These are phyloP conservation scores for Zymoseptoria tritici DNA, from an alignment of 2,329 filamentous ascomycete genomes.

Conservation along the genomic window DNA sequence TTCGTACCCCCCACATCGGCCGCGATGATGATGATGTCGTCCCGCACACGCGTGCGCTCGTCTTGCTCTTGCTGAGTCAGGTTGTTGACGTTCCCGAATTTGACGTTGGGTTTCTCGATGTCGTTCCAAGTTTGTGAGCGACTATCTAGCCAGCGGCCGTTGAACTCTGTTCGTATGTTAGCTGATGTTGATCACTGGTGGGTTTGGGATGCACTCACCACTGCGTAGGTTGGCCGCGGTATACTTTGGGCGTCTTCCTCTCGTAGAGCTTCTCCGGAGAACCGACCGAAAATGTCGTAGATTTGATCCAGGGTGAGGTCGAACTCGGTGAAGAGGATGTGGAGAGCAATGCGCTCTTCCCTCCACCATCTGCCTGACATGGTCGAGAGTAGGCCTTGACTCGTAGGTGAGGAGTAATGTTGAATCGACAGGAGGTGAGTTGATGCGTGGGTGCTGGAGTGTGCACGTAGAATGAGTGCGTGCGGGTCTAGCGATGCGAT, in stretches of 20 bases:
- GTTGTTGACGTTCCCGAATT: background rate
- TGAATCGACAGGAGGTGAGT: no score
- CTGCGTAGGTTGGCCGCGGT: background rate
- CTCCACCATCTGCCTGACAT: background rate
- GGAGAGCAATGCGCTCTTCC: slow-evolving; percentile 1
- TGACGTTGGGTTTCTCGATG: background rate
- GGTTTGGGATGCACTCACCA: background rate
- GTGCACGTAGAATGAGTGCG: no score
- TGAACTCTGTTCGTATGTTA: background rate
- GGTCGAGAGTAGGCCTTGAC: background rate
- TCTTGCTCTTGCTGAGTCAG: background rate
- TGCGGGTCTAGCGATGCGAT: no score
- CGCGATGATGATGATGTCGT: background rate
- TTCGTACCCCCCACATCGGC: background rate
- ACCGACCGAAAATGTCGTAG: slow-evolving; percentile 4
- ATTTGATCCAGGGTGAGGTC: background rate
- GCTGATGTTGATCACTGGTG: background rate
- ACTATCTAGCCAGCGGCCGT: background rate
- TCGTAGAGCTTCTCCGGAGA: background rate
- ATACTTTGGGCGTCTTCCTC: slow-evolving; percentile 1
- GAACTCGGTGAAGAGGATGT: slow-evolving; percentile 1
- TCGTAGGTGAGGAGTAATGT: background rate
- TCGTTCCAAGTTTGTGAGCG: background rate
- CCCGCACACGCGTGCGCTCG: background rate
- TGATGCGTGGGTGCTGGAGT: background rate